Conservation (phyloP, 257 asterid species). For the Fraxinus pennsylvanica region DNA sequence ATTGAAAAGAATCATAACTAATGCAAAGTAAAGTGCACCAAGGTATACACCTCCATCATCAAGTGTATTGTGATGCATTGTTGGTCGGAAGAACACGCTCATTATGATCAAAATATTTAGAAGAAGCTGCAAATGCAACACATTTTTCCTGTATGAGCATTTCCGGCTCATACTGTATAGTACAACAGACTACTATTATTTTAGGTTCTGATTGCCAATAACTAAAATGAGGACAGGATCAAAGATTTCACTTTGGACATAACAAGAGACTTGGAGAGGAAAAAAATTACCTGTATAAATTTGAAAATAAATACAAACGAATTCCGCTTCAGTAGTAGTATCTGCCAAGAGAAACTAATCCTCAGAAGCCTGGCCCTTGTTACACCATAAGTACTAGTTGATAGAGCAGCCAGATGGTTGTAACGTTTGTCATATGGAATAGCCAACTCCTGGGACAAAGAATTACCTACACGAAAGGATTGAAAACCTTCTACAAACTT, state of each 20-base stretch:
- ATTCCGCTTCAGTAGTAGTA: conserved; percentile 64
- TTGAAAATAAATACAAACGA: conserved; percentile 65
- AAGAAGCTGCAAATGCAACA: conserved; percentile 60
- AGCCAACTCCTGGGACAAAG: conserved; percentile 47
- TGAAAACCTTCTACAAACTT: conserved; percentile 64
- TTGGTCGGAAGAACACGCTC: conserved; percentile 85
- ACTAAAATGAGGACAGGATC: conserved; percentile 4
- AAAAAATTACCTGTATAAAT: conserved; percentile 50
- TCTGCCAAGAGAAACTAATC: conserved; percentile 64
- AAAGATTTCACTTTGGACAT: background rate
- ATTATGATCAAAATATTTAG: conserved; percentile 58
- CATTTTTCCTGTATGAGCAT: background rate
- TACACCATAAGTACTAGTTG: conserved; percentile 51
- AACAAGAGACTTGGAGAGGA: background rate
- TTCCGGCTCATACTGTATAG: background rate
- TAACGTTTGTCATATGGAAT: conserved; percentile 47
- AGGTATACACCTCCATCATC: conserved; percentile 77
- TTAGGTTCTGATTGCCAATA: conserved; percentile 8
- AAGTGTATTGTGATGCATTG: conserved; percentile 58
- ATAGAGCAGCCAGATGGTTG: conserved; percentile 64
- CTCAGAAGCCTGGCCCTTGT: conserved; percentile 49
- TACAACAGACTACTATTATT: background rate
- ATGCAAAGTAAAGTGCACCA: conserved; percentile 79
- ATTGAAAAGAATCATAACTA: conserved; percentile 79
- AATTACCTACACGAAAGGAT: conserved; percentile 54